Base-by-base conservation (phyloP, 768 basidiomycete species). In the Leccinum disarticulatum region DNA sequence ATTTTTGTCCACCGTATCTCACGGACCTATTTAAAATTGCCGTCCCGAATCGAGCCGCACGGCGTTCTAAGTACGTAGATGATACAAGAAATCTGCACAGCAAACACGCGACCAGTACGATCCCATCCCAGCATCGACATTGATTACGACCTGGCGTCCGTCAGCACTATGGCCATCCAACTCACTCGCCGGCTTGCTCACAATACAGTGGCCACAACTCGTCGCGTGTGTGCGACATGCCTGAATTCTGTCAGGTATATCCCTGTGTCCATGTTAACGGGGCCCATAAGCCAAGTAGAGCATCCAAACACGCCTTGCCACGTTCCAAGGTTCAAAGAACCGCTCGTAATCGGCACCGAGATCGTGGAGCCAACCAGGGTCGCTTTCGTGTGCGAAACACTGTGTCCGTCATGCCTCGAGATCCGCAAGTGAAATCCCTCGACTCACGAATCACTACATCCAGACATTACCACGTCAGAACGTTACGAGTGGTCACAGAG, bases 191-290 rank as follows among this genome's bases (percentile, higher is more conserved):
- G 22, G 25, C 41, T n/a, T 19, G 6, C 86, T 72, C 69, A 90
- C 89, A 94, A 67, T 57, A 94, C 85, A 11, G 93, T 94, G 15
- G 92, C 92, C 38, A 95, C 91, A 47, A 95, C 74, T 28, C 77
- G 80, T 57, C 93, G 78, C 11, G 81, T 76, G 70, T 93, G 91
- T 14, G 87, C 71, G 59, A 74, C 64, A 65, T 87, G 83, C 61
- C 93, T 79, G 73, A 95, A 94, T 73, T 96, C 94, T 3, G 88
- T 87, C 49, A 95, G 80, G 71, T 95, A 95, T 56, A 95, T 93
- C 1, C 94, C 91, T 81, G 50, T 9, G 28, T 47, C 33, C 35
- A 28, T 28, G 31, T 70, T 57, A 56, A 46, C 38, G 33, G 36
- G 35, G 54, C 22, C 15, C 31, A 46, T 30, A 15, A 27, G 52